These are phyloP conservation scores for Colletotrichum limetticola DNA, from an alignment of 2,329 filamentous ascomycete genomes.

Conservation along the genomic window DNA sequence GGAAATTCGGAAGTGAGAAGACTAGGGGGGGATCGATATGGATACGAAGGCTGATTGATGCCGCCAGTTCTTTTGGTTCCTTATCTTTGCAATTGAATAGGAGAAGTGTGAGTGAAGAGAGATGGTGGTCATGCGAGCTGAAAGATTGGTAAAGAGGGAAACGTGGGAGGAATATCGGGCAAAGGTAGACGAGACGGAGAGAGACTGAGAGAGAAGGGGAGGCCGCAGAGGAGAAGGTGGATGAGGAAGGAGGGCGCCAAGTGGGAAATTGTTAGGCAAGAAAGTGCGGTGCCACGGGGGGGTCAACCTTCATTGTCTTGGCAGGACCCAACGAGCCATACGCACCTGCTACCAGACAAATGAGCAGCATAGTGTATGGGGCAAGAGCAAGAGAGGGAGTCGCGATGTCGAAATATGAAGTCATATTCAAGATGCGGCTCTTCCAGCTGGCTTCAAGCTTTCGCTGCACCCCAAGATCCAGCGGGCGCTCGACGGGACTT, in stretches of 20 bases:
- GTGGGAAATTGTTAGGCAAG: slow-evolving; percentile 23
- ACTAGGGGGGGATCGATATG: not conserved
- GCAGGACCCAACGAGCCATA: not conserved
- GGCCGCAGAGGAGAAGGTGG: not conserved
- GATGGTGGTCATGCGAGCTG: not conserved
- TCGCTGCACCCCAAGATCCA: not conserved
- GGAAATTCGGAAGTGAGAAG: not conserved
- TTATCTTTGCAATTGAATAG: not conserved
- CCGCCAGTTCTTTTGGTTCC: not conserved
- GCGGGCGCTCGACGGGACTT: not conserved
- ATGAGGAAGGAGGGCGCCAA: not conserved
- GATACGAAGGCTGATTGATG: not conserved
- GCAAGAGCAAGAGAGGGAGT: not conserved
- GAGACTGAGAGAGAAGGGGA: not conserved
- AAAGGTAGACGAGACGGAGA: not conserved
- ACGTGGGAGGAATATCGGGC: not conserved
- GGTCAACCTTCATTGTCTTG: not conserved
- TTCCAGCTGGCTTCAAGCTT: not conserved
- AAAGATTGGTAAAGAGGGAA: not conserved
- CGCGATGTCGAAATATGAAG: not conserved
- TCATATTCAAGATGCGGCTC: slow-evolving; percentile 23
- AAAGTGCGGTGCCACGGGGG: not conserved
- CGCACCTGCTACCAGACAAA: not conserved
- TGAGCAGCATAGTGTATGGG: too few relatives aligned
- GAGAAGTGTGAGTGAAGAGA: not conserved